phyloP scores from a whole-genome alignment of 305 asterid genomes.

The Salvia sclarea region DNA sequence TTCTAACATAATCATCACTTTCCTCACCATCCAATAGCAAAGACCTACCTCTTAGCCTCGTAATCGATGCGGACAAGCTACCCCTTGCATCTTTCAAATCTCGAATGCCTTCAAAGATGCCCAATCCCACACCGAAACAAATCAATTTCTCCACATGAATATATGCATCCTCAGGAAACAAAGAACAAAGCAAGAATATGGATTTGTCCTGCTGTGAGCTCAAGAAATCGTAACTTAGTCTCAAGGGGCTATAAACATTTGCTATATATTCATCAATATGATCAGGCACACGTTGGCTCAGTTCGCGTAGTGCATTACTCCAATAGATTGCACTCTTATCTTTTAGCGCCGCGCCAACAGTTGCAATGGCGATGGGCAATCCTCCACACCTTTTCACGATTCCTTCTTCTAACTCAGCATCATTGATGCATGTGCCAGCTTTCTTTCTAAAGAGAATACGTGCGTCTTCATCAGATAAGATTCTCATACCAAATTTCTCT shows the following conservation, averaged over 20 bases:
- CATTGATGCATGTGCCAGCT: too few species aligned
- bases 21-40: conserved; percentile 31
- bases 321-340: conserved; percentile 5
- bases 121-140: conserved; percentile 28
- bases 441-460: too few species aligned
- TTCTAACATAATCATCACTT: too few species aligned
- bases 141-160: conserved; percentile 16
- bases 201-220: background rate
- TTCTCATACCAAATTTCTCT: background rate
- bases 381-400: too few species aligned
- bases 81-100: conserved; percentile 31
- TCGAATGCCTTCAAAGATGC: conserved; percentile 15
- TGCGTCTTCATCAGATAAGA: conserved; percentile 33
- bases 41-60: conserved; percentile 24
- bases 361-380: too few species aligned
- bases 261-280: background rate
- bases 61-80: background rate
- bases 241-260: conserved; percentile 26
- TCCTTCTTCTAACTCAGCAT: too few species aligned
- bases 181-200: conserved; percentile 15
- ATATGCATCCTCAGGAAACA: conserved; percentile 35
- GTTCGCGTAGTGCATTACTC: conserved; percentile 30
- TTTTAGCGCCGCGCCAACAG: conserved; percentile 26
- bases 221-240: conserved; percentile 34
- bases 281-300: background rate